Base-by-base conservation (phyloP, 352 stramenopile species). In the Peronosclerospora sorghi region DNA sequence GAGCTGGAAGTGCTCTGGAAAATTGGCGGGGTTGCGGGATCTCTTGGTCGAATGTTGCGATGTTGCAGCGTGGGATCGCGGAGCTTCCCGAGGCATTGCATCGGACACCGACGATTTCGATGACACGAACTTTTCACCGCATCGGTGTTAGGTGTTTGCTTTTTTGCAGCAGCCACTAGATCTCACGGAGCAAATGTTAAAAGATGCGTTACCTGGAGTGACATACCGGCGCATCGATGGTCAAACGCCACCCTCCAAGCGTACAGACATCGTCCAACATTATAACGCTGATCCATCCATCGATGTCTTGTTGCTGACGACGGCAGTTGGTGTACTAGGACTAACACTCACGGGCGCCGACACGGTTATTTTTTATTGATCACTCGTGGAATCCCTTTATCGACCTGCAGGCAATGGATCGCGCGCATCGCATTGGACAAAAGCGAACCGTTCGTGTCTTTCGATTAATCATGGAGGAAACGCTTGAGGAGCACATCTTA, bases 321-420 rank as follows among this genome's bases (percentile, higher is more conserved):
- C 95, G 0, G 68, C 81, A 24, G 79, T 98, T 20, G 96, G 96
- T 13, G 91, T 93, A 0, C 59, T 98, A 4, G 96, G 96, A 14
- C 77, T 99, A 5, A 98, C 97, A 45, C 72, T 99, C 34, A 98
- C 91, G 5, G 86, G 82, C 8, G 95, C 95, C 3, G 92, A 98
- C 60, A 98, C 86, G 0, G 95, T 98, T 7, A 94, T 98, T 27
- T 98, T n/a, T 98, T 54, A 56, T 99, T 1, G 96, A 99, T 61
- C 88, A 97, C 47, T 92, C 96, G 41, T 98, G 94, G 91, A 99
- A 99, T 54, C 96, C 96, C 14, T 94, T 96, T 56, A 80, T 96
- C 24, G 95, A 98, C 56, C 34, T 97, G 30, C 90, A 97, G 53
- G 89, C 84, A 8, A 96, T 94, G 80, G 80, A 93, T 52, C 65